Conservation (phyloP, 2,329 filamentous ascomycete species). For the Nannizziopsis arthrosporioides region DNA sequence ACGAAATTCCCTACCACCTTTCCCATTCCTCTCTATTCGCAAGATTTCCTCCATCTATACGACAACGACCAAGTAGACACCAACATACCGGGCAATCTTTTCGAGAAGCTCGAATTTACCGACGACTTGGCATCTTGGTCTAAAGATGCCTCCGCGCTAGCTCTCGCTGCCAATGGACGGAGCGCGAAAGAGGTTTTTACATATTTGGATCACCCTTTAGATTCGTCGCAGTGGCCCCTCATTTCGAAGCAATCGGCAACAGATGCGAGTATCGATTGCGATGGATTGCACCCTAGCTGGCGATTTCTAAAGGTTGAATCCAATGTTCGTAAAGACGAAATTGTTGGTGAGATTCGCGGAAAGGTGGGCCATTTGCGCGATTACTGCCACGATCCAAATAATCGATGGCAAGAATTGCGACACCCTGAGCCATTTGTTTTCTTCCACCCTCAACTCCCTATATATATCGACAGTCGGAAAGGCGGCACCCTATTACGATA, state of each 20-base stretch:
- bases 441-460: slow-evolving; percentile 75
- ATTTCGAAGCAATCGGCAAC: slow-evolving; percentile 44
- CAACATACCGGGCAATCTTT: slow-evolving; percentile 60
- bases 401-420: slow-evolving; percentile 54
- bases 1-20: slow-evolving; percentile 55
- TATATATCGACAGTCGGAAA: slow-evolving; percentile 83
- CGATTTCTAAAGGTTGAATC: slow-evolving; percentile 45
- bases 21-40: slow-evolving; percentile 59
- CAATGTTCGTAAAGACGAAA: slow-evolving; percentile 41
- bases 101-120: slow-evolving; percentile 62
- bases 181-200: slow-evolving; percentile 59
- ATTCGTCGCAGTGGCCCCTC: slow-evolving; percentile 43
- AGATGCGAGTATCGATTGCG: slow-evolving; percentile 37
- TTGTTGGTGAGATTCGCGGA: slow-evolving; percentile 65
- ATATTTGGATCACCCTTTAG: slow-evolving; percentile 43
- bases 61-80: slow-evolving; percentile 49
- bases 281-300: slow-evolving; percentile 56
- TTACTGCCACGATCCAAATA: slow-evolving; percentile 55
- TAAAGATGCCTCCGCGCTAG: slow-evolving; percentile 57
- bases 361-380: slow-evolving; percentile 62
- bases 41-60: slow-evolving; percentile 64
- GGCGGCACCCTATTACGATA: slow-evolving; percentile 81
- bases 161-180: slow-evolving; percentile 53
- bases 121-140: slow-evolving; percentile 69
- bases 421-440: slow-evolving; percentile 61